Base-by-base conservation (phyloP, 208 protist genomes). In the Borovskyia barvae region DNA sequence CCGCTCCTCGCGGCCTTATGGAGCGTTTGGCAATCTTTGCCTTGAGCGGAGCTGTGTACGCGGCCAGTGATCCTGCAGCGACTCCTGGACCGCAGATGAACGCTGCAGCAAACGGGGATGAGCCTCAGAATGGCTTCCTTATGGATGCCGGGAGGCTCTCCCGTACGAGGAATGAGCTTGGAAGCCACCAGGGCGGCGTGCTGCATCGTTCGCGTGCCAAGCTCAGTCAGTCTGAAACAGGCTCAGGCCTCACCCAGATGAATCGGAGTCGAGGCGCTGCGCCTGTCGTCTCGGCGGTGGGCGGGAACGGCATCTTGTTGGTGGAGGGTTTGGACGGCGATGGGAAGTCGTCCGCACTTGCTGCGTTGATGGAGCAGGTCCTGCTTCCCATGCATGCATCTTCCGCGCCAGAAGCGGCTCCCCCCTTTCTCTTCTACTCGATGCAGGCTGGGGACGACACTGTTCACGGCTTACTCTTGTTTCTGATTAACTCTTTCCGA, bases 341-440 rank as follows among this genome's bases (percentile, higher is more conserved):
- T 51, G 89, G 89, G 12, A 87, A 88, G 56, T 92, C 85, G 0
- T 84, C 81, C 2, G 71, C 80, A 5, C 25, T 82, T 33, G 85
- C 89, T 0, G 72, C 78, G 1, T 35, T 92, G 14, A 45, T 62
- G 14, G 42, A 75, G 30, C 68, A 75, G 25, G 39, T 92, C 4
- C 37, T 64, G 6, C 41, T 52, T n/a, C 56, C 55, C 6, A 72
- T 73, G 56, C 12, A 45, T 1, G 58, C 45, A 1, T 30, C 35
- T 1, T 2, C 20, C 19, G 7, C 14, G 9, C 14, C 45, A 14
- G 66, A 46, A 14, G 43, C 57, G 22, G 45, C 8, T 1, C 51
- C 24, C 24, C 47, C 41, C 6, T 63, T 85, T n/a, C 51, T 90
- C n/a, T 87, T 82, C 50, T 91, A 85, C 63, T 63, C 87, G 8